Evolutionary conservation across 192 early-diverging fungal species (phyloP).

Genomic region (Dissophora globulifera): DNA sequence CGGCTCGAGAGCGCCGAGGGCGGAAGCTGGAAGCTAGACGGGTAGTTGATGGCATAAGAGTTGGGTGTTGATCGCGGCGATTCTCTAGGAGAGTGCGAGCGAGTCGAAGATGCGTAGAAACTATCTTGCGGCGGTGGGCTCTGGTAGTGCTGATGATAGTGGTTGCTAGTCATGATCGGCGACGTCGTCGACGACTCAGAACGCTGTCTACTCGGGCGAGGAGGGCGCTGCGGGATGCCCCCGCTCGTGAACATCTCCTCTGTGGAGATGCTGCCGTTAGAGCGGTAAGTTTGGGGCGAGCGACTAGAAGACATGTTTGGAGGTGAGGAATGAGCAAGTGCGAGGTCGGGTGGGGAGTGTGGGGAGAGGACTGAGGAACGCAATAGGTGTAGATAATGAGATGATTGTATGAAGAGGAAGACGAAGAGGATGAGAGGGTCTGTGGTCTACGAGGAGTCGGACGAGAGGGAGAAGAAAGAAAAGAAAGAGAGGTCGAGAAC

Average conservation of each 20-base stretch:
- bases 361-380: too few relatives aligned
- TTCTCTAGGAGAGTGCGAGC: conserved; percentile 29
- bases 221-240: conserved; percentile 36
- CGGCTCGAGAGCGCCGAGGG: conserved; percentile 35
- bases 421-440: too few relatives aligned
- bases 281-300: conserved; percentile 28
- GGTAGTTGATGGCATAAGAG: conserved; percentile 15
- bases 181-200: conserved; percentile 34
- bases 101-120: conserved; percentile 24
- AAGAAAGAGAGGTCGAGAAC: too few relatives aligned
- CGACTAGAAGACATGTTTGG: too few relatives aligned
- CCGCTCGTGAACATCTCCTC: conserved; percentile 25
- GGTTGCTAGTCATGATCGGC: conserved; percentile 17
- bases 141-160: conserved; percentile 37
- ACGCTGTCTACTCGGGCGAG: conserved; percentile 25
- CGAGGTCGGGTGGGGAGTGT: too few relatives aligned
- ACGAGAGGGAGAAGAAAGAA: too few relatives aligned
- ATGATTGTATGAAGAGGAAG: too few relatives aligned
- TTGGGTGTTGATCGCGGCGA: conserved; percentile 40
- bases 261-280: conserved; percentile 5
- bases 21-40: conserved; percentile 27
- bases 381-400: too few relatives aligned
- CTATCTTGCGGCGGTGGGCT: conserved; percentile 18
- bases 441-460: too few relatives aligned
- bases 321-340: too few relatives aligned